These are phyloP conservation scores for Schrenkiella parvula DNA, from an alignment of 345 rosid genomes.

Conservation along the genomic window DNA sequence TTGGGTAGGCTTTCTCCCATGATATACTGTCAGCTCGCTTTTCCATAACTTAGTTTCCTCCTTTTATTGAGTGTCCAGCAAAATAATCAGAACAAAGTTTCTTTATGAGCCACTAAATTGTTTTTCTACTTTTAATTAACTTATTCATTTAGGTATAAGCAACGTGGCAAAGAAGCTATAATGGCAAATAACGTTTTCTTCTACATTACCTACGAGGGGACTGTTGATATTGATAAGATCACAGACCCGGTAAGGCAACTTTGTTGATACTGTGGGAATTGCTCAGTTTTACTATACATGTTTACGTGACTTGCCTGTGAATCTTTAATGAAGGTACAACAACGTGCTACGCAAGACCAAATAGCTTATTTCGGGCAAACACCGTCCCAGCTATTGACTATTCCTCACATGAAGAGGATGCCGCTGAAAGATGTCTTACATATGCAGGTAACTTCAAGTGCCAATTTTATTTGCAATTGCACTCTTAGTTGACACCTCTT, in stretches of 20 bases:
- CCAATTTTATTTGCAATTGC: conserved; percentile 11
- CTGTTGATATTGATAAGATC: conserved; percentile 87
- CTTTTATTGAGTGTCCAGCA: background rate
- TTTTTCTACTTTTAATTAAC: conserved; percentile 6
- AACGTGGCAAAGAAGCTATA: conserved; percentile 99
- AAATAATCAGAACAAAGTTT: conserved; percentile 5
- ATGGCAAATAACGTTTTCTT: conserved; percentile 90
- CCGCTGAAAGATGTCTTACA: conserved; percentile 80
- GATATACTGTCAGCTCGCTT: background rate
- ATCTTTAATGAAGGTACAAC: conserved; percentile 64
- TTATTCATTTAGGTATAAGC: conserved; percentile 67
- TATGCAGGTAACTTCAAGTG: conserved; percentile 58
- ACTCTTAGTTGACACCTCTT: background rate
- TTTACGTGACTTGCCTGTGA: conserved; percentile 15
- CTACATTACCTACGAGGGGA: conserved; percentile 95
- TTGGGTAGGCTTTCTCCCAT: conserved; percentile 57
- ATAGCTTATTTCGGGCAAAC: conserved; percentile 99
- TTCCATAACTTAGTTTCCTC: conserved; percentile 3
- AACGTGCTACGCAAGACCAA: conserved; percentile 93
- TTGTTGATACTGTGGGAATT: conserved; percentile 3
- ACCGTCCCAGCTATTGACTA: conserved; percentile 88
- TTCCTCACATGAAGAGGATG: conserved; percentile 82
- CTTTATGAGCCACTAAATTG: background rate
- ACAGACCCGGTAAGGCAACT: conserved; percentile 66
- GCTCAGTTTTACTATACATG: conserved; percentile 10